Percentiles rank a stretch among this genome's conserved stretches.
phyloP scores from a whole-genome alignment of 768 basidiomycete genomes.

The Termitomyces titanicus region DNA sequence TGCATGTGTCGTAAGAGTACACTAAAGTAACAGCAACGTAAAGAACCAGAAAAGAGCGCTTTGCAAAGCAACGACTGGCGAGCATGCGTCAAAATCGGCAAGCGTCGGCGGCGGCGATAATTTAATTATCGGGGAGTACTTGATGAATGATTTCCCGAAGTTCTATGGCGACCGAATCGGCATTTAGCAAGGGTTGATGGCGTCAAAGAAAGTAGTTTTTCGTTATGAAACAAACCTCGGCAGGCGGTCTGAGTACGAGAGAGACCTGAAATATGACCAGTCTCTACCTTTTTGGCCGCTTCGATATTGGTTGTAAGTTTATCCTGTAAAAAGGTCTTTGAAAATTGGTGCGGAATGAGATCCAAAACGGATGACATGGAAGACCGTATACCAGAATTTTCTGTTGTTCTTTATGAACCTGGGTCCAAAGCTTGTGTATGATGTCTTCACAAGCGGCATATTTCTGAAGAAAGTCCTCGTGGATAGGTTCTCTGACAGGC shows the following conservation, averaged over 20 bases:
- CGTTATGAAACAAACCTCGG: slow-evolving; percentile 7
- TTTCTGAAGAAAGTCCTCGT: slow-evolving; percentile 16
- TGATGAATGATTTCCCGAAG: slow-evolving; percentile 15
- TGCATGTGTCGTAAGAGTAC: neutral
- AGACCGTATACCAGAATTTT: slow-evolving; percentile 16
- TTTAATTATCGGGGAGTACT: slow-evolving; percentile 9
- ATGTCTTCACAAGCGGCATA: slow-evolving; percentile 23
- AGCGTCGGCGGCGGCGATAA: neutral
- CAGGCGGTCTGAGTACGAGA: slow-evolving; percentile 16
- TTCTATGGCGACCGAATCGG: slow-evolving; percentile 3
- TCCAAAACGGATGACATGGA: neutral
- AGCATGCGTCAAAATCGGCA: neutral
- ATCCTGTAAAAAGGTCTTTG: slow-evolving; percentile 7
- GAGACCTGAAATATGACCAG: slow-evolving; percentile 15
- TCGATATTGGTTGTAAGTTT: slow-evolving; percentile 9
- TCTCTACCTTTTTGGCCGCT: slow-evolving; percentile 10
- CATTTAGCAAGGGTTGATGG: neutral
- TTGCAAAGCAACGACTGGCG: neutral
- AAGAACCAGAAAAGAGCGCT: neutral
- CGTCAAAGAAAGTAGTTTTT: neutral
- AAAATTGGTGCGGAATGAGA: neutral
- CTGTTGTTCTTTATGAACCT: slow-evolving; percentile 19
- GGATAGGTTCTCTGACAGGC: slow-evolving; percentile 15
- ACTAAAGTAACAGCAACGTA: neutral
- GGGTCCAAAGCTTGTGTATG: slow-evolving; percentile 19